Evolutionary conservation across 805 yeast genomes (phyloP), one percentile per base, ranked within the genome.

Genomic region (Lipomyces yamadae): DNA sequence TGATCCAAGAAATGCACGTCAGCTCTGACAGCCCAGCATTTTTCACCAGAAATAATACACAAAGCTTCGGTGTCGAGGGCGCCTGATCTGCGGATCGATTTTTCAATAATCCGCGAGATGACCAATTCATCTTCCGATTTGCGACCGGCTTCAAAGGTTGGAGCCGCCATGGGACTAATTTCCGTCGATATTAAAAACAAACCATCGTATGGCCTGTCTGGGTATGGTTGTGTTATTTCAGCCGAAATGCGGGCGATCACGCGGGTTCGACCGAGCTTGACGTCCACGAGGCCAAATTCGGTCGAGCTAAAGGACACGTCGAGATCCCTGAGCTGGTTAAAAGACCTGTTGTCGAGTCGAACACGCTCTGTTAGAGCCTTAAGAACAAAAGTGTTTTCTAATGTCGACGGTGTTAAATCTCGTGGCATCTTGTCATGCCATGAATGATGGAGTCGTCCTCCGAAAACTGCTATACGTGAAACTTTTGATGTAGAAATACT

Each of bases 131-230:
- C 92, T 66, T 89, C 90, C n/a, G 89, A 83, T 69, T 85, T 87
- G 67, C 85, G 81, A 35, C 87, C 88, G 2, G 64, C 86, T 73
- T 93, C 97, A 76, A 92, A 92, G 72, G 86, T 82, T 0, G 96
- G 88, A 4, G 92, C 87, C 0, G 97, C 97, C 92, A 94, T 89
- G 15, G 98, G 91, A 29, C 92, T 85, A 55, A 91, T 86, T 74
- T 95, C 98, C 1, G 97, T 90, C 60, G 89, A 85, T 13, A 95
- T 92, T 32, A 84, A 81, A 76, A 95, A 92, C 2, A 90, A 74
- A 1, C 99, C 99, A 77, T 95, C 99, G 76, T 91, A 94, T 0
- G 98, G 98, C 63, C 97, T 83, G 72, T 93, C 96, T 60, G 92
- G 97, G 70, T 83, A 88, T 0, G 99, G 99, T 66, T 85, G 84